A percentile compares a stretch with the other conserved stretches of the same genome.
Conservation (phyloP, 441 rosid genomes). For the Raphanus hybrid region DNA sequence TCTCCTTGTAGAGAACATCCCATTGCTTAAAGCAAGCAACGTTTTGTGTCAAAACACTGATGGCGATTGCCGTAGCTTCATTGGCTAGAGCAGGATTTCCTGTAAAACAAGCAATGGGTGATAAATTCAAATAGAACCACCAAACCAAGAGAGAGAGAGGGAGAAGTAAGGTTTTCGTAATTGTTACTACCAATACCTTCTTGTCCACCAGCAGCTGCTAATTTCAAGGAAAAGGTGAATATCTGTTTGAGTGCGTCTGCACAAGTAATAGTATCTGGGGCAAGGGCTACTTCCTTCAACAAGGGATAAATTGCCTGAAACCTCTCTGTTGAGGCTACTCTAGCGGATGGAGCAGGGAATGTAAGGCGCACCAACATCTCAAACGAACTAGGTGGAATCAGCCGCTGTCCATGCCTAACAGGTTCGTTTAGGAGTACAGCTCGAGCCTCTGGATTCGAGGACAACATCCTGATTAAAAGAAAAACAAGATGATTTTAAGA, state of each 20-base stretch:
- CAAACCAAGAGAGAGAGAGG: too few relatives aligned
- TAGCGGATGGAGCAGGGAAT: constrained; percentile 72
- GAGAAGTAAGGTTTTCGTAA: too few relatives aligned
- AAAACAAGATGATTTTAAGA: not conserved
- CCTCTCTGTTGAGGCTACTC: constrained; percentile 78
- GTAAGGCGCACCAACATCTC: constrained; percentile 72
- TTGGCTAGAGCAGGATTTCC: too few relatives aligned
- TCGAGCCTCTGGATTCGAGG: constrained; percentile 66
- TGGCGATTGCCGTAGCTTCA: too few relatives aligned
- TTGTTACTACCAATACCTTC: too few relatives aligned
- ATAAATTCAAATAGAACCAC: too few relatives aligned
- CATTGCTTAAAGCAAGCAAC: too few relatives aligned
- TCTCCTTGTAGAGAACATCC: too few relatives aligned
- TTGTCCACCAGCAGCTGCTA: too few relatives aligned
- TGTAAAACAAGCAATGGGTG: too few relatives aligned
- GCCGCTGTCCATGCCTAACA: constrained; percentile 23
- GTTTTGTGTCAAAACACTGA: too few relatives aligned
- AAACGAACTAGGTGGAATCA: constrained; percentile 73
- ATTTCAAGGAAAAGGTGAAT: constrained; percentile 39
- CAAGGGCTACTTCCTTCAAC: constrained; percentile 75
- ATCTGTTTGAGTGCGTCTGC: constrained; percentile 84
- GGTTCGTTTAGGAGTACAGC: constrained; percentile 76
- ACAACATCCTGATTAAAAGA: constrained; percentile 55
- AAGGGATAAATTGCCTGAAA: constrained; percentile 72
- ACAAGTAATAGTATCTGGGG: constrained; percentile 42